Conservation (phyloP, 441 rosid species). For the Sinapis alba region DNA sequence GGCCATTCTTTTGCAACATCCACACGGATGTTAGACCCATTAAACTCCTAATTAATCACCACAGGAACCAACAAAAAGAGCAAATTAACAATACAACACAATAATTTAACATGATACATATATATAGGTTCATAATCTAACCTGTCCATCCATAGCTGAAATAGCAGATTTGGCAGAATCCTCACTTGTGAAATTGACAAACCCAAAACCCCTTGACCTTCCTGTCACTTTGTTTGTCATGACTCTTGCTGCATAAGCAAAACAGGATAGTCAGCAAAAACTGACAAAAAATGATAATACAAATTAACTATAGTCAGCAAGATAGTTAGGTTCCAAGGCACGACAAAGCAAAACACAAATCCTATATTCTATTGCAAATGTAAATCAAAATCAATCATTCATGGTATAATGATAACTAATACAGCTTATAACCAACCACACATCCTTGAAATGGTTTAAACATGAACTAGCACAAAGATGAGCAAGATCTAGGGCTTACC, state of each 20-base stretch:
- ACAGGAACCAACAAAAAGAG: neutral
- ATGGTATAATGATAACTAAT: neutral
- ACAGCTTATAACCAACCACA: neutral
- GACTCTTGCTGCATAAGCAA: slow-evolving; percentile 58
- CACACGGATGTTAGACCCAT: slow-evolving; percentile 66
- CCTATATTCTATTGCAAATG: neutral
- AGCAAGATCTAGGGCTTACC: slow-evolving; percentile 45
- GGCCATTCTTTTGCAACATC: slow-evolving; percentile 57
- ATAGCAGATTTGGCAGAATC: slow-evolving; percentile 71
- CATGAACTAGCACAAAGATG: neutral
- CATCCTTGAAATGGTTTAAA: slow-evolving; percentile 4
- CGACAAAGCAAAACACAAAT: neutral
- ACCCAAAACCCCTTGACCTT: slow-evolving; percentile 80
- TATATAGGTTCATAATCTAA: neutral
- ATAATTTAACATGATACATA: neutral
- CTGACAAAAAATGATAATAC: neutral
- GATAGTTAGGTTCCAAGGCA: neutral
- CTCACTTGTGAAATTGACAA: slow-evolving; percentile 48
- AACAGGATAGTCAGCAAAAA: neutral
- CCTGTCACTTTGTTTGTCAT: slow-evolving; percentile 68
- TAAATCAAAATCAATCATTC: neutral
- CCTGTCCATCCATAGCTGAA: slow-evolving; percentile 88
- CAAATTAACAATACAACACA: neutral
- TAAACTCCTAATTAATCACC: slow-evolving; percentile 52
- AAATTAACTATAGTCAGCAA: neutral